Base-by-base conservation (phyloP, 1,284 basidiomycete species). In the Pyrrhoderma noxium region DNA sequence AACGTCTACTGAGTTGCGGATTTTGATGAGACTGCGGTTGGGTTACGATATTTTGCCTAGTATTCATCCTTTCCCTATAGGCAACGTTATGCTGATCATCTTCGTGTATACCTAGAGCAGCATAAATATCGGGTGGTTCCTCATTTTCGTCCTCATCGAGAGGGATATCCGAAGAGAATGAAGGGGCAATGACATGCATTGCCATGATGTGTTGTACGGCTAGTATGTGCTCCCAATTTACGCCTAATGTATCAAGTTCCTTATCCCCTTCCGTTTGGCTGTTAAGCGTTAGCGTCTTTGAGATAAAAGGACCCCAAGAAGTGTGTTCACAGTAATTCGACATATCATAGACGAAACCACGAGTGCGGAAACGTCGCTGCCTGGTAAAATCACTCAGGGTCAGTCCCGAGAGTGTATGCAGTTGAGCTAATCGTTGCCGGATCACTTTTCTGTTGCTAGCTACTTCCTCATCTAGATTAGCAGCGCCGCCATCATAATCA, bases 161-260 rank as follows among this genome's bases (percentile, higher is more conserved):
- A 11, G 5, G 5, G 27, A 31, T 31, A 5, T 11, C 27, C 27
- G 27, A 11, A 11, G 11, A 31, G 27, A 31, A 5, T 5, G 67
- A 66, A 37, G 64, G 39, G 39, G 74, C 72, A 4, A 75, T 61
- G 18, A 80, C 50, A 54, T 80, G 69, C 70, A 75, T 72, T 1
- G 72, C 73, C 25, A 84, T 66, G 25, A 73, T 66, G 58, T 79
- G 79, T 47, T 78, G 78, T n/a, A 84, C 64, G 44, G 70, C 73
- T 58, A 67, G 68, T 19, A 85, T 42, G 60, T 82, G 79, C 19
- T 67, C 66, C 83, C 84, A 86, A 58, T 85, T 74, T 3, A 85
- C 74, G 38, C 5, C 5, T 18, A 18, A 8, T 40, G 14, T 40
- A 22, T 40, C 38, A 31, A 5, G 5, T 31, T 31, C 11, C 7